Conservation (phyloP, 495 filamentous ascomycete genomes). For the Wilcoxina mikolae region DNA sequence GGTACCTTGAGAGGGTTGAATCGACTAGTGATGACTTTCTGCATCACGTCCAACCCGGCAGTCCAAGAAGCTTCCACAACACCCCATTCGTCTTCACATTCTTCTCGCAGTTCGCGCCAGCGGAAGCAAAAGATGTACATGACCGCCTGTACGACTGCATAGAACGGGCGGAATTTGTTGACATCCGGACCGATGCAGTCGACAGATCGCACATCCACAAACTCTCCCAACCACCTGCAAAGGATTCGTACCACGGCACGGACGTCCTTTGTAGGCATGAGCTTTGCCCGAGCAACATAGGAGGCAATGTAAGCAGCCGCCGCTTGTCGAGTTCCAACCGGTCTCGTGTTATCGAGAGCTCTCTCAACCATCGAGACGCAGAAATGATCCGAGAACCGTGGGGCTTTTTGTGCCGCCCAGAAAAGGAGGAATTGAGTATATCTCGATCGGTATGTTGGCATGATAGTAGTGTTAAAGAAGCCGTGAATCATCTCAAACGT, state of each 20-base stretch:
- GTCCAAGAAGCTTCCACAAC: constrained; percentile 53
- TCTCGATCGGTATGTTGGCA: constrained; percentile 74
- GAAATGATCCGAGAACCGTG: constrained; percentile 61
- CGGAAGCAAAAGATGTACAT: constrained; percentile 97
- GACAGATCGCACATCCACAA: constrained; percentile 47
- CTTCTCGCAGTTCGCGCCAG: constrained; percentile 67
- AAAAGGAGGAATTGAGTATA: constrained; percentile 87
- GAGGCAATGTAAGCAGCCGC: constrained; percentile 86
- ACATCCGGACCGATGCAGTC: constrained; percentile 71
- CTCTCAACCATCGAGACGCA: constrained; percentile 60
- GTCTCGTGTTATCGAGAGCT: constrained; percentile 46
- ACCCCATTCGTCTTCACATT: constrained; percentile 36
- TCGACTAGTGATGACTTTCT: constrained; percentile 60
- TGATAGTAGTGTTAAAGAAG: constrained; percentile 70
- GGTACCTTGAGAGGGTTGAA: constrained; percentile 93
- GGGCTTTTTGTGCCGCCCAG: constrained; percentile 71
- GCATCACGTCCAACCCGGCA: constrained; percentile 51
- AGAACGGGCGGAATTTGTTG: constrained; percentile 67
- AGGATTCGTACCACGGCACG: constrained; percentile 63
- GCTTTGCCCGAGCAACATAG: constrained; percentile 75
- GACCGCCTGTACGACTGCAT: constrained; percentile 72
- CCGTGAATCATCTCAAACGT: constrained; percentile 58
- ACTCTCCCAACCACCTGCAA: constrained; percentile 52
- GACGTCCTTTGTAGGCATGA: constrained; percentile 59
- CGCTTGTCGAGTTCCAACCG: constrained; percentile 58